Base-by-base conservation (phyloP, 331 rosid genomes). In the Erythrophleum ivorense region DNA sequence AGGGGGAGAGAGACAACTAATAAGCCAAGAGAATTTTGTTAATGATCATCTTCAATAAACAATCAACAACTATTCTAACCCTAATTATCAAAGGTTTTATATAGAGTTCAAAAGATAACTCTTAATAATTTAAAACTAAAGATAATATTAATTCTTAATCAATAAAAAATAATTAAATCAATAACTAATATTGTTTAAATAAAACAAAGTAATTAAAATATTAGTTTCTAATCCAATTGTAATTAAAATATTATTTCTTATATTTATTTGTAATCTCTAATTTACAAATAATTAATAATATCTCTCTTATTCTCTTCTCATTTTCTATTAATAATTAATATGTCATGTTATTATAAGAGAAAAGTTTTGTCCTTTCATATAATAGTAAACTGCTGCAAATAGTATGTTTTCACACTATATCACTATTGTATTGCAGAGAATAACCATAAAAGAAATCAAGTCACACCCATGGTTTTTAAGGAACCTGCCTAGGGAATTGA, bases 401-500 rank as follows among this genome's bases (percentile, higher is more conserved):
- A 24, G 41, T n/a, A 46, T 76, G 38, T 62, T 10, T 9, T 79
- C 65, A 79, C 60, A 78, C 71, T 31, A 16, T 71, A 53, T 82
- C 54, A 64, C 71, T 34, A 31, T 76, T 84, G 19, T 68, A 53
- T 54, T 80, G 84, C 90, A 92, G 98, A 88, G 98, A 84, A 89
- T 91, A 83, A 84, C 89, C 66, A 85, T 94, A 34, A 91, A 90
- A 88, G 98, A 94, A 67, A 91, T 94, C 81, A 94, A 92, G 89
- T 86, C 84, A 71, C 97, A 94, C 49, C 97, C 98, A 6, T 94
- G 98, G 98, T 94, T 94, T 81, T 75, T 92, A 45, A 94, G 91
- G 92, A 92, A 92, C 87, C 88, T 94, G 90, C 98, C 98, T 0
- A 88, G 97, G 83, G 98, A 94, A 82, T 85, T 94, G 78, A 94